Evolutionary conservation across 225 moss, liverwort and hornwort species (phyloP), one percentile per base, ranked within the genome.

Genomic region (Ulota crispa): DNA sequence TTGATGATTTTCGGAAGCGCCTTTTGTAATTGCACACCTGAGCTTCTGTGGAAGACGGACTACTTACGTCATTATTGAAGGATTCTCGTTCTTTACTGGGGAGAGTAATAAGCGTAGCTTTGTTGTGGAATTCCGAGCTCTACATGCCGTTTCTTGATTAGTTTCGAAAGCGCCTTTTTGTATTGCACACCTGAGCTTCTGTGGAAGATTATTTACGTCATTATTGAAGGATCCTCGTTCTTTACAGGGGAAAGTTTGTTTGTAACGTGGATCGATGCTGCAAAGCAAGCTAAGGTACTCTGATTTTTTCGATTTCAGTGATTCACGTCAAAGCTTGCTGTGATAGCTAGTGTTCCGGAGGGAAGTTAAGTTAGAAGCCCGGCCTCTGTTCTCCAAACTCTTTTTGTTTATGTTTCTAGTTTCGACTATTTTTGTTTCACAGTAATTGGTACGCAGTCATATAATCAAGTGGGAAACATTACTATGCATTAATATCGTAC

Each of bases 301-400:
- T 77, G 80, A n/a, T 70, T 76, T 30, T 30, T 39, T 39, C 10
- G 39, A 52, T 43, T 59, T 80, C 50, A 60, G 61, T 26, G 23
- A 52, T 64, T 56, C 61, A 30, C n/a, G 27, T 64, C 41, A 59
- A 59, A 68, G 65, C 28, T 71, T 31, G 55, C 20, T 37, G 27
- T 30, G 78, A 39, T 61, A 39, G n/a, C n/a, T n/a, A n/a, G 78
- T 75, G 54, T 34, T 63, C 70, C 12, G 16, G 70, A 72, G 72
- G 71, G 71, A 64, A 6, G 72, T 26, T 14, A 64, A 6, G 72
- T 26, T 14, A 18, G 36, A 75, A 77, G 70, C 15, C 3, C 42
- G 41, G 21, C 55, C 61, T 80, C 8, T 31, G 16, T 41, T 57
- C 24, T 39, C 31, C 9, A 71, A 42, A 52, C 4, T 47, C 30